Evolutionary conservation across 176 grass and related monocot species (phyloP).

Genomic region (Aegilops tauschii): DNA sequence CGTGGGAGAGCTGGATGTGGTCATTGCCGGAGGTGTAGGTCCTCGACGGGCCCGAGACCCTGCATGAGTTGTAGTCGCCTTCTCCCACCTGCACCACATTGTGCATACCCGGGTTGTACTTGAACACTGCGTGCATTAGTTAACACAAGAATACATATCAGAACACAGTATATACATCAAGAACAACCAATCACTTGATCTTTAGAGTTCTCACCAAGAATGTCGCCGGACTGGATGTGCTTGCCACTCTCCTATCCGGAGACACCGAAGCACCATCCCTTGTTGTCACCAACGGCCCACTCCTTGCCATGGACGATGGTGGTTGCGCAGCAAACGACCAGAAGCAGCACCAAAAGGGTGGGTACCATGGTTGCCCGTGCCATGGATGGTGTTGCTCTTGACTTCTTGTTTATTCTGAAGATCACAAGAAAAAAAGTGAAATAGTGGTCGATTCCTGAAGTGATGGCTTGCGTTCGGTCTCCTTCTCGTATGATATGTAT

Average conservation of each 20-base stretch:
- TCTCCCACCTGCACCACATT: conserved; percentile 28
- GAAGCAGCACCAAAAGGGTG: too few species aligned
- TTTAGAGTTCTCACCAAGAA: conserved; percentile 15
- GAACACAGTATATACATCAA: neutral
- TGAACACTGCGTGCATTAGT: neutral
- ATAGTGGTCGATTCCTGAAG: too few species aligned
- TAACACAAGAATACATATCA: neutral
- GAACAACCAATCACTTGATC: neutral
- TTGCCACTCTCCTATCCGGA: conserved; percentile 5
- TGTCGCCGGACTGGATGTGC: conserved; percentile 28
- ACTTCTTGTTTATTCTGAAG: too few species aligned
- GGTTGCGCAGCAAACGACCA: too few species aligned
- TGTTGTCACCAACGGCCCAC: neutral
- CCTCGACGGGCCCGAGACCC: neutral
- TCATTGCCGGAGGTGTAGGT: conserved; percentile 1
- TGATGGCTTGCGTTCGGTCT: too few species aligned
- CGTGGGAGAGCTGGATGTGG: neutral
- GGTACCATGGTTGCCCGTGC: too few species aligned
- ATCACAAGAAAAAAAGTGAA: too few species aligned
- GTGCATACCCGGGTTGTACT: neutral
- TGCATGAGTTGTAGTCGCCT: neutral
- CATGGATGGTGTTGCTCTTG: too few species aligned
- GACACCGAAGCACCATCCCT: conserved; percentile 31
- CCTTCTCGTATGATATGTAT: too few species aligned
- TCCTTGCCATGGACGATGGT: too few species aligned